phyloP scores from a whole-genome alignment of 163 green algal species.

The Scenedesmus sp. region DNA sequence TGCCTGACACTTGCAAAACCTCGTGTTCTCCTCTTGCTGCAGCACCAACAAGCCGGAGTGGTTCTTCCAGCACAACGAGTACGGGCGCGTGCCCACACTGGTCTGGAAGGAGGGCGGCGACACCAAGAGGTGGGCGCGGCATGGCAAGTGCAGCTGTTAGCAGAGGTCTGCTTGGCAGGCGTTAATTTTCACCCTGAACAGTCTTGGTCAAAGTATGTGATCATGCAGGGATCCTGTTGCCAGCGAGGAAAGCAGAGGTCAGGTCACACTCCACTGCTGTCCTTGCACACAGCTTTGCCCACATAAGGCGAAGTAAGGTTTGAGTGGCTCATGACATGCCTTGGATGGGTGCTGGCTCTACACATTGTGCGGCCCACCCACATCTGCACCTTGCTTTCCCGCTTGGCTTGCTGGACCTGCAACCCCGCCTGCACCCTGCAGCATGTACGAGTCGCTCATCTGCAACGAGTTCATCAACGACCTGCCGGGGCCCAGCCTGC shows the following conservation, averaged over 20 bases:
- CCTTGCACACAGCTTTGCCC: no score
- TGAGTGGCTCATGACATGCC: no score
- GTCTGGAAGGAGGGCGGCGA: constrained; percentile 1
- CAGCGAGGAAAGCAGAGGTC: no score
- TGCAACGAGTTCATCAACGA: constrained; percentile 43
- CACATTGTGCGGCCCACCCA: no score
- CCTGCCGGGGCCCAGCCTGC: constrained; percentile 33
- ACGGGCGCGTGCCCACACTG: constrained; percentile 20
- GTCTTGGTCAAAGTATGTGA: no score
- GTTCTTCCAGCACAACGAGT: constrained; percentile 48
- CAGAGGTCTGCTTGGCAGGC: background rate
- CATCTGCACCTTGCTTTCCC: no score
- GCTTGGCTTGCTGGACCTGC: background rate
- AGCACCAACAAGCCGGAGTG: constrained; percentile 41
- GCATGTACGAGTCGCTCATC: constrained; percentile 40
- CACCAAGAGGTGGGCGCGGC: background rate
- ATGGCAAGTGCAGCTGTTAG: background rate
- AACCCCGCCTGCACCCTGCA: background rate
- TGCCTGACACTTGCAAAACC: background rate
- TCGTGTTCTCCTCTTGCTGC: background rate
- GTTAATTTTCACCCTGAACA: no score
- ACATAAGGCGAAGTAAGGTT: no score
- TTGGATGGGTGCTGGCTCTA: background rate
- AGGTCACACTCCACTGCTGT: background rate
- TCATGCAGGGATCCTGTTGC: no score